Conservation (phyloP, 306 rosid species). For the Gastrolobium bilobum region DNA sequence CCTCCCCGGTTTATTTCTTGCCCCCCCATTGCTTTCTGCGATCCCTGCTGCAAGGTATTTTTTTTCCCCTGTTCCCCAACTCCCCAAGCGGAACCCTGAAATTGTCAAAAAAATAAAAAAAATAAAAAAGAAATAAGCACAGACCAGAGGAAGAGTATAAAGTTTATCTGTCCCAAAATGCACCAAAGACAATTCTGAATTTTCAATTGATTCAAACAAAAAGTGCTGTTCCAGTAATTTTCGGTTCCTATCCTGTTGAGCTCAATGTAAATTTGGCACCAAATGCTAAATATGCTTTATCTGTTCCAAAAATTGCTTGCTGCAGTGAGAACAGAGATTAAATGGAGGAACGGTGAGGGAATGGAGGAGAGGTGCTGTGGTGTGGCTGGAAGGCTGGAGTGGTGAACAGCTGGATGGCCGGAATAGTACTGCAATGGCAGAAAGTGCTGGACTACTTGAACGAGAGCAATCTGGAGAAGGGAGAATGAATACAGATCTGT, state of each 20-base stretch:
- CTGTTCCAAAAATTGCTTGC: not conserved
- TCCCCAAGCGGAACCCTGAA: not conserved
- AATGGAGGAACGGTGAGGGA: not conserved
- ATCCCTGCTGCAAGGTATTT: not conserved
- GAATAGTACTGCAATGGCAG: not conserved
- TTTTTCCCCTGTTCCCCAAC: slow-evolving; percentile 3
- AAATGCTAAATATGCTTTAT: slow-evolving; percentile 6
- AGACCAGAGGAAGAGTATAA: not conserved
- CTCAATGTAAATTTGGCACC: slow-evolving; percentile 13
- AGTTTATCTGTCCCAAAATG: not conserved
- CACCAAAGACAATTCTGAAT: not conserved
- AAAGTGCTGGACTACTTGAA: not conserved
- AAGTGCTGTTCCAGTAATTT: not conserved
- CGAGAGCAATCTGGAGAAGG: not conserved
- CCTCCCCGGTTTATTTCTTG: not conserved
- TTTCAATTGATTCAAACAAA: not conserved
- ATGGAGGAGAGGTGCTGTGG: not conserved
- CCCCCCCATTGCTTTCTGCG: not conserved
- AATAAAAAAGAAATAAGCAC: not conserved
- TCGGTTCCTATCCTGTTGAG: not conserved
- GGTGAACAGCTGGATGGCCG: too few relatives aligned
- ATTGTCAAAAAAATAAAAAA: slow-evolving; percentile 10
- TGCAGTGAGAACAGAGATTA: not conserved
- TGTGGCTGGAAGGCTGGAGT: too few relatives aligned
- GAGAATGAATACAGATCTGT: not conserved